Percentiles rank a stretch among this genome's conserved stretches.
These are phyloP conservation scores for Sicyos baderoa DNA, from an alignment of 306 rosid genomes.

Conservation along the genomic window DNA sequence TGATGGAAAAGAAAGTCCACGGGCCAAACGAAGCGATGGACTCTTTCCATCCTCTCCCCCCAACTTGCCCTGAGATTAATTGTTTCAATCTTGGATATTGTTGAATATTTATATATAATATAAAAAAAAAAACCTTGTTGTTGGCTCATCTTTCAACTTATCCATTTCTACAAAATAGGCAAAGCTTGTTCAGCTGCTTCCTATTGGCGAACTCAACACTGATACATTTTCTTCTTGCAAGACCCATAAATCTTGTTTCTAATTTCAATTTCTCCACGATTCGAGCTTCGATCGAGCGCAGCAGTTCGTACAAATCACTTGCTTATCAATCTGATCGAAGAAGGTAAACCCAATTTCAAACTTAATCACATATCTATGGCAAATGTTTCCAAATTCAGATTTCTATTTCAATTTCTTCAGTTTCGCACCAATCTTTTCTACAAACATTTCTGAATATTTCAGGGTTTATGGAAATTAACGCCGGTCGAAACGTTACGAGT, in stretches of 20 bases:
- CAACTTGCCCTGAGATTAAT: too few species aligned
- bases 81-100: too few species aligned
- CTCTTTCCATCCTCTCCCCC: too few species aligned
- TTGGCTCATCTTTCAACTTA: too few species aligned
- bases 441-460: conserved; percentile 16
- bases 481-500: conserved; percentile 40
- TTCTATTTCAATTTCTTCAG: neutral
- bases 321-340: conserved; percentile 5
- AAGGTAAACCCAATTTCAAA: neutral
- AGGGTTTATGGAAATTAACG: conserved; percentile 44
- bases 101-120: too few species aligned
- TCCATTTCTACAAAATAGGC: too few species aligned
- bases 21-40: too few species aligned
- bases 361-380: neutral
- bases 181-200: too few species aligned
- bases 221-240: too few species aligned
- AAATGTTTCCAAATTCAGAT: neutral
- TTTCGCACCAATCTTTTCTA: neutral
- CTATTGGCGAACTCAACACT: too few species aligned
- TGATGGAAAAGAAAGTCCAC: too few species aligned
- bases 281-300: neutral
- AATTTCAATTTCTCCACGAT: neutral
- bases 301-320: neutral
- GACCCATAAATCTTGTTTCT: neutral
- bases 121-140: too few species aligned